phyloP scores from a whole-genome alignment of 2,329 filamentous ascomycete species.

The Fusarium decemcellulare region DNA sequence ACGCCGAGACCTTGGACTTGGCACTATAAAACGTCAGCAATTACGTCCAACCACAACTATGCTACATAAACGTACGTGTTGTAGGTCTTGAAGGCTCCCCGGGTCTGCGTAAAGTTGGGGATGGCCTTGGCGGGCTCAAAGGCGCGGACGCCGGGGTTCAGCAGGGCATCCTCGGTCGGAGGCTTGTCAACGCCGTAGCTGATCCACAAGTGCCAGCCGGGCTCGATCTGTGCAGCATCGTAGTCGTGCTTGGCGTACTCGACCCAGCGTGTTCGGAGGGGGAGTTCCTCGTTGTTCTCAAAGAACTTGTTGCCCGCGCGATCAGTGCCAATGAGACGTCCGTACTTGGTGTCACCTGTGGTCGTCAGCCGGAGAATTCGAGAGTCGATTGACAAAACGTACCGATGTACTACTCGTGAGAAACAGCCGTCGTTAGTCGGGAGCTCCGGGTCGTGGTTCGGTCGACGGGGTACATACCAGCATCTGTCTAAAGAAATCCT shows the following conservation, averaged over 20 bases:
- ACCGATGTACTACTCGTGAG: conserved; percentile 68
- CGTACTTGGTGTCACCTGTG: conserved; percentile 95
- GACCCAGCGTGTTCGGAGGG: conserved; percentile 96
- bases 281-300: conserved; percentile 95
- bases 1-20: conserved; percentile 68
- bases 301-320: conserved; percentile 97
- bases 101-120: conserved; percentile 81
- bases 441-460: conserved; percentile 35
- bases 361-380: conserved; percentile 20
- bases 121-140: conserved; percentile 84
- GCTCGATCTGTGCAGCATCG: conserved; percentile 89
- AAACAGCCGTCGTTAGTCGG: conserved; percentile 40
- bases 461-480: conserved; percentile 74
- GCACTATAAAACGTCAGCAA: conserved; percentile 54
- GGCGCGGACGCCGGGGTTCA: conserved; percentile 75
- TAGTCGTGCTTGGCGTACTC: conserved; percentile 93
- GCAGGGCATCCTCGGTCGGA: conserved; percentile 80
- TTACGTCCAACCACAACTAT: not conserved
- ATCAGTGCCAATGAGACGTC: conserved; percentile 86
- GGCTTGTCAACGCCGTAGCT: conserved; percentile 93
- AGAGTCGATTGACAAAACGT: conserved; percentile 37
- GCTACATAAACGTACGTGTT: conserved; percentile 81
- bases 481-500: conserved; percentile 95
- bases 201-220: conserved; percentile 98
- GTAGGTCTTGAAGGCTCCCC: conserved; percentile 91